Base-by-base conservation (phyloP, 192 early-diverging fungal species). In the Physocladia obscura region DNA sequence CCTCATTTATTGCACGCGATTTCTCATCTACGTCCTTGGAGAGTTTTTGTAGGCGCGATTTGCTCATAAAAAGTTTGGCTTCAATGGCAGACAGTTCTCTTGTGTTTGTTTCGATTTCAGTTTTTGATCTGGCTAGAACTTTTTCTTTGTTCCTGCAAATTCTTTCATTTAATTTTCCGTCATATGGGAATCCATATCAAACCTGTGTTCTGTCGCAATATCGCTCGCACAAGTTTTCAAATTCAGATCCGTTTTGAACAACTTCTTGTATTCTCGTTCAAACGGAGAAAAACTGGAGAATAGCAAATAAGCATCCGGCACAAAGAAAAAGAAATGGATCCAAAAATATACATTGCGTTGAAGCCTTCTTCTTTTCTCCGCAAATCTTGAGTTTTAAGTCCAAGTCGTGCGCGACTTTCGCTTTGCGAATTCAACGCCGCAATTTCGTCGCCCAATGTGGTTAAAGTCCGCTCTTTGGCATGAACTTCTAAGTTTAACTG, bases 331-430 rank as follows among this genome's bases (percentile, higher is more conserved):
- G n/a, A n/a, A n/a, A n/a, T n/a, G n/a, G n/a, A n/a, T n/a, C n/a
- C n/a, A n/a, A n/a, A n/a, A 15, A 30, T 22, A n/a, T 19, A 67
- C 68, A 63, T 34, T 22, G 37, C 39, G 4, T 57, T 71, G 51
- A 74, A 40, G 19, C 39, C 64, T 11, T 83, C 71, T 35, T 71
- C 44, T 52, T 76, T 80, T 22, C 69, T 27, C 21, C 86, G 75
- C 13, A 77, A 58, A 27, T 91, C 88, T 19, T 73, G 62, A 62
- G 79, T 76, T 49, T 86, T 84, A 13, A 91, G 49, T 0, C 77
- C 71, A 44, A 94, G 70, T 48, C 80, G 78, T 5, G 91, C 90
- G 0, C 88, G 79, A 0, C 81, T 83, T 35, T 91, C 88, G 0
- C 79, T 81, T 57, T 89, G 85, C 70, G 71, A 68, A 71, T 81